Conservation (phyloP, 306 rosid species). For the Trichosanthes truncata region DNA sequence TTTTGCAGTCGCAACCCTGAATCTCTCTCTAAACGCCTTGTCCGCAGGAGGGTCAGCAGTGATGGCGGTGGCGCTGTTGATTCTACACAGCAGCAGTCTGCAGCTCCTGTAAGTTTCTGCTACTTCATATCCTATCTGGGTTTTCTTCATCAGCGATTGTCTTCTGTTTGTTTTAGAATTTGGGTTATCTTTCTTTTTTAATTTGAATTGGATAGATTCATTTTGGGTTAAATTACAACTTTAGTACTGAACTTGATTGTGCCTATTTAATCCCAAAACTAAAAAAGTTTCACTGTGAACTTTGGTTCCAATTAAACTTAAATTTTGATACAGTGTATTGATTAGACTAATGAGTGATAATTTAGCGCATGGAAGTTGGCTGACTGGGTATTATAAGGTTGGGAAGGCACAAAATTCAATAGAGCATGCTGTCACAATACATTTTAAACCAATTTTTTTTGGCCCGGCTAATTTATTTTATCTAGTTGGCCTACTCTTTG, state of each 20-base stretch:
- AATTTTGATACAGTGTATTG: not conserved
- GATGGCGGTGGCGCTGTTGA: slow-evolving; percentile 29
- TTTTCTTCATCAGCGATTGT: not conserved
- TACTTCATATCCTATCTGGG: not conserved
- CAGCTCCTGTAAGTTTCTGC: slow-evolving; percentile 31
- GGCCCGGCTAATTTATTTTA: too few relatives aligned
- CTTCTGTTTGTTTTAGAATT: not conserved
- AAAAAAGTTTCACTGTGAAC: too few relatives aligned
- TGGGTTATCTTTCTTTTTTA: not conserved
- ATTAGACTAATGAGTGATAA: not conserved
- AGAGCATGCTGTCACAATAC: too few relatives aligned
- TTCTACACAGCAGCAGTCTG: slow-evolving; percentile 31
- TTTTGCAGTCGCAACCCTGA: slow-evolving; percentile 10
- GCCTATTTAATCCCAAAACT: not conserved
- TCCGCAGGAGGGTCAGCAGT: slow-evolving; percentile 27
- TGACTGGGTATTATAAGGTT: not conserved
- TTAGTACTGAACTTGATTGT: not conserved
- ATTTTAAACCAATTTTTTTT: too few relatives aligned
- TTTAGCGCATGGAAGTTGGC: not conserved
- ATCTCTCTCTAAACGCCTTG: slow-evolving; percentile 18
- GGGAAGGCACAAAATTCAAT: not conserved
- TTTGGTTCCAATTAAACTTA: not conserved
- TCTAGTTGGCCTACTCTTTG: not conserved
- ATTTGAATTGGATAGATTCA: not conserved
- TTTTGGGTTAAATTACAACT: not conserved